Evolutionary conservation across 2,329 filamentous ascomycete species (phyloP), one percentile per base, ranked within the genome.

Genomic region (Arthrobotrys sphaeroides): DNA sequence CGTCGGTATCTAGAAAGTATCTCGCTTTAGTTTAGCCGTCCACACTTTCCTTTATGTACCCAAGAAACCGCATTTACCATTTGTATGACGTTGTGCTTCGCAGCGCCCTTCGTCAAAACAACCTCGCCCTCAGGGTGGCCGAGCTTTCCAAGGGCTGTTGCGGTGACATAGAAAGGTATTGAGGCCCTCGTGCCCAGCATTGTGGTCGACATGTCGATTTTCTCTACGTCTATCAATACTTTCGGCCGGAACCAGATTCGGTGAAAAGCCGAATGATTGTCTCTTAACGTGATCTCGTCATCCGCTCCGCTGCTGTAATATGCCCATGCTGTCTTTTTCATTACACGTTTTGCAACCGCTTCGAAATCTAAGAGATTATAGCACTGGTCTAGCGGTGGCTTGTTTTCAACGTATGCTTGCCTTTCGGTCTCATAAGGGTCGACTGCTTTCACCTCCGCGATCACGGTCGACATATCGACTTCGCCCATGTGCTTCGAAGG

Each of bases 291-390:
- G 91, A 80, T 79, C 62, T 80, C 79, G 59, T 80, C 79, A 45
- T 80, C 78, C 2, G 79, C 79, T 9, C 79, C 79, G 22, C 78
- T 79, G 0, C 93, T 97, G 83, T 99, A 99, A 84, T 99, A 99
- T 24, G 91, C 95, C 95, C 95, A 99, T 0, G 94, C 94, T 0
- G 90, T 91, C 85, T 91, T 96, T 87, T 96, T 97, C 94, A 98
- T 97, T 68, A 96, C 89, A 40, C 89, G 86, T 80, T 90, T 89
- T 3, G 95, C 95, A 36, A 98, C 94, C 2, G 92, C 89, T 86
- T 99, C 95, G 82, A 99, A 99, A 84, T 99, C 95, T 84, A 95
- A 88, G 75, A 97, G 84, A 82, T 97, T 97, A 83, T 94, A 97
- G 85, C 93, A 97, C 82, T 96, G 91, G 78, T 91, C 90, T 74